Evolutionary conservation across 2,329 filamentous ascomycete genomes (phyloP), one percentile per base, ranked within the genome.

Genomic region (Penicillium sp.): DNA sequence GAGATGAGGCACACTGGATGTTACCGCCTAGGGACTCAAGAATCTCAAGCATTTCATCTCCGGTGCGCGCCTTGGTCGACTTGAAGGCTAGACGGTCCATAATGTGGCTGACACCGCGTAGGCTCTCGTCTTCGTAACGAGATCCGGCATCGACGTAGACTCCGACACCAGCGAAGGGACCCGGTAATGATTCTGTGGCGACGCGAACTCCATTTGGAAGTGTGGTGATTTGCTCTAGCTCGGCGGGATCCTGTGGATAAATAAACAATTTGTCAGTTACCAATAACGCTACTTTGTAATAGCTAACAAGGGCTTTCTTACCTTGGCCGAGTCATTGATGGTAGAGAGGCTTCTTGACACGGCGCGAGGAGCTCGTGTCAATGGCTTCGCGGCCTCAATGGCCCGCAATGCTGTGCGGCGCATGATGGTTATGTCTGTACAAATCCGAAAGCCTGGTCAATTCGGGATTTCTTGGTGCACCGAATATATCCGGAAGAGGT

Each of bases 61-160:
- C 85, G 0, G 85, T 85, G 58, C 87, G 86, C 35, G 80, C 79
- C 34, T 82, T 82, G 0, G 94, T 97, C 22, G 85, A 86, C 68
- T 97, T 97, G 83, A 97, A 99, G 32, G 94, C 94, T 38, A 99
- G 77, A 5, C 94, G 85, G 75, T 99, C 94, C 82, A 97, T 89
- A 65, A 99, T 95, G 75, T 99, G 94, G 72, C 92, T 96, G 29
- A 95, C 90, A 43, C 94, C 94, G 57, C 90, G 87, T 53, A 99
- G 80, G 46, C 86, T 86, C 40, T 87, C 83, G 72, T 89, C 93
- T 76, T 99, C 94, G 78, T 94, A 97, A 64, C 94, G 86, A 53
- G 94, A 97, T 16, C 94, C 94, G 31, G 91, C 92, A 73, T 97
- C 92, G 70, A 99, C 85, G 77, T 97, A 99, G 60, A 97, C 91